A percentile compares a stretch with the other conserved stretches of the same genome.
These are phyloP conservation scores for Phytophthora vignae DNA, from an alignment of 352 stramenopile species.

Conservation along the genomic window DNA sequence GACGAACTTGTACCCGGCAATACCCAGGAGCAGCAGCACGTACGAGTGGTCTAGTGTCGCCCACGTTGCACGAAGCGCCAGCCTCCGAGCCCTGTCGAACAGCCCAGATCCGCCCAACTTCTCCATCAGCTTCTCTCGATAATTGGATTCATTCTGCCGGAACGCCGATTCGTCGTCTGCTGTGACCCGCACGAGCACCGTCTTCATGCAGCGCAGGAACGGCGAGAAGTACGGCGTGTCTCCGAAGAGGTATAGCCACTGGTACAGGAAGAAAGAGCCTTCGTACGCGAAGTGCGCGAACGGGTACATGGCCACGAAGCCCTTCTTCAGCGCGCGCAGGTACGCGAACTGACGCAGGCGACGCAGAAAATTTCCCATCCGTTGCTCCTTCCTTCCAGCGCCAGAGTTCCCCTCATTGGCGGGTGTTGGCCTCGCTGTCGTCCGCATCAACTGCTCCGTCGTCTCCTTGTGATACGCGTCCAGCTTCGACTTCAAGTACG, in stretches of 20 bases:
- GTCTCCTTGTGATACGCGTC: slow-evolving; percentile 69
- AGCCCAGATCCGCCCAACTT: slow-evolving; percentile 56
- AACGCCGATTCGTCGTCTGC: slow-evolving; percentile 70
- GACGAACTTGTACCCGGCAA: slow-evolving; percentile 87
- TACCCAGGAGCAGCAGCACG: slow-evolving; percentile 74
- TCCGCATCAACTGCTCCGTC: slow-evolving; percentile 40
- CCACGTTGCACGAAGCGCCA: slow-evolving; percentile 66
- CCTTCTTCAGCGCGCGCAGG: slow-evolving; percentile 57
- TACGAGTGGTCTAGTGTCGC: slow-evolving; percentile 84
- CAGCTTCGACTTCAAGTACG: slow-evolving; percentile 84
- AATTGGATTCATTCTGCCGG: slow-evolving; percentile 62
- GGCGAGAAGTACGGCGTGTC: slow-evolving; percentile 87
- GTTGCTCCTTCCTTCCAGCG: slow-evolving; percentile 13
- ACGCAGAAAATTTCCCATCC: slow-evolving; percentile 52
- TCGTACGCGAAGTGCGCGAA: slow-evolving; percentile 85
- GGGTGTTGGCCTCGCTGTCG: slow-evolving; percentile 2
- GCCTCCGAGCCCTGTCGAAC: slow-evolving; percentile 49
- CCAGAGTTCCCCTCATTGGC: background rate
- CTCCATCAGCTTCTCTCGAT: slow-evolving; percentile 58
- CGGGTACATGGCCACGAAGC: slow-evolving; percentile 76
- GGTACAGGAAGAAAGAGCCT: slow-evolving; percentile 83
- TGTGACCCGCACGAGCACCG: slow-evolving; percentile 76
- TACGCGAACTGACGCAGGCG: slow-evolving; percentile 57
- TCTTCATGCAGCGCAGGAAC: slow-evolving; percentile 77
- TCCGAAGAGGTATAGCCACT: slow-evolving; percentile 89